These are phyloP conservation scores for Entomortierella beljakovae DNA, from an alignment of 192 early-diverging fungal species.

Conservation along the genomic window DNA sequence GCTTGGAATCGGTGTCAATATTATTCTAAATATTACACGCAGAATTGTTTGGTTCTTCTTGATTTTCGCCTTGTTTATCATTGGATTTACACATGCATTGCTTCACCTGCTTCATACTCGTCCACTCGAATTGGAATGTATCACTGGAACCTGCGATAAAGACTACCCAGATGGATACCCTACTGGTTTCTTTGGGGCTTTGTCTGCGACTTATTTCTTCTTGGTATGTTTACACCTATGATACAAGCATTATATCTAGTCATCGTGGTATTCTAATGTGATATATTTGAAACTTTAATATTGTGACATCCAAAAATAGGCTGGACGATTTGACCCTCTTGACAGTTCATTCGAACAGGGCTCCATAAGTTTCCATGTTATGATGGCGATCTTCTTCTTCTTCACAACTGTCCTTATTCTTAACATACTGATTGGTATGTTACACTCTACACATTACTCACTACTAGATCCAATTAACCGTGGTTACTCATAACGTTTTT, in stretches of 20 bases:
- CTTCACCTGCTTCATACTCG: conserved; percentile 37
- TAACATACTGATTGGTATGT: conserved; percentile 48
- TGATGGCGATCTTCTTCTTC: conserved; percentile 53
- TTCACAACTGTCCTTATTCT: conserved; percentile 44
- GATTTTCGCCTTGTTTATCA: conserved; percentile 29
- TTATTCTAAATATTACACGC: conserved; percentile 38
- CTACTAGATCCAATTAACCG: background rate
- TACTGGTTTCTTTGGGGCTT: background rate
- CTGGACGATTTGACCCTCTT: conserved; percentile 36
- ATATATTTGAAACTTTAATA: background rate
- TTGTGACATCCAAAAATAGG: conserved; percentile 9
- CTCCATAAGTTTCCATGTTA: conserved; percentile 24
- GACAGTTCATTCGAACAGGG: background rate
- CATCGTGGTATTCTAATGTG: no score
- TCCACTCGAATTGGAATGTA: background rate
- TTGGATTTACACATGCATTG: conserved; percentile 43
- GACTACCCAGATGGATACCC: conserved; percentile 15
- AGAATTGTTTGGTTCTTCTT: conserved; percentile 48
- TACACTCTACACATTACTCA: background rate
- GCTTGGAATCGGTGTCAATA: conserved; percentile 48
- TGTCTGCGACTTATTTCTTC: conserved; percentile 37
- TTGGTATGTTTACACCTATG: conserved; percentile 14
- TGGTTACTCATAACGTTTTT: background rate
- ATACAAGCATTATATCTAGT: no score
- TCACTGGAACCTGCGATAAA: background rate